A percentile compares a stretch with the other conserved stretches of the same genome.
Evolutionary conservation across 2,329 filamentous ascomycete species (phyloP).

Genomic region (Aspergillus novoparasiticus): DNA sequence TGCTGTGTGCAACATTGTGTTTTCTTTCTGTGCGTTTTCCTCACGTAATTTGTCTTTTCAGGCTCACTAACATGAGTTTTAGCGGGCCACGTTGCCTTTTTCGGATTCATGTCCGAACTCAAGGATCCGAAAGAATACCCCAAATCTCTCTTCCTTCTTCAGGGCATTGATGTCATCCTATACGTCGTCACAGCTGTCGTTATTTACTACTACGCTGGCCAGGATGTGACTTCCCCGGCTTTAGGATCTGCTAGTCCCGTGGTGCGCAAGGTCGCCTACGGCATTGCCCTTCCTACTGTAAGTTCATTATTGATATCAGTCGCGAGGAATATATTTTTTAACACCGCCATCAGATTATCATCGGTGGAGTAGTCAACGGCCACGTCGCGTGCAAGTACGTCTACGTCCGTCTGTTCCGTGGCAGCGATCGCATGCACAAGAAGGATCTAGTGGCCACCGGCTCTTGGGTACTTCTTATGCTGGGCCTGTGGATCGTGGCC

Average conservation of each 20-base stretch:
- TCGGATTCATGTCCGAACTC: constrained; percentile 65
- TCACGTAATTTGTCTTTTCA: constrained; percentile 40
- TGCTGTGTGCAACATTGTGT: constrained; percentile 66
- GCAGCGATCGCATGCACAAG: constrained; percentile 55
- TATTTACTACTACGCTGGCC: constrained; percentile 67
- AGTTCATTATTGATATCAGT: background rate
- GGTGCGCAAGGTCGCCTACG: constrained; percentile 65
- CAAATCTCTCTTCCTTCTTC: constrained; percentile 63
- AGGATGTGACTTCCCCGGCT: constrained; percentile 63
- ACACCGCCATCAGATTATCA: constrained; percentile 52
- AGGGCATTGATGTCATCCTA: constrained; percentile 58
- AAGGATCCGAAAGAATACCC: constrained; percentile 60
- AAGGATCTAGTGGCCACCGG: constrained; percentile 52
- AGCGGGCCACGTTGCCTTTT: constrained; percentile 66
- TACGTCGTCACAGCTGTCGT: constrained; percentile 68
- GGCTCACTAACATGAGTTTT: constrained; percentile 54
- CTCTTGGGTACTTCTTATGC: constrained; percentile 60
- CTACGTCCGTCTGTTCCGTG: constrained; percentile 63
- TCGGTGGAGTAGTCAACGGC: constrained; percentile 69
- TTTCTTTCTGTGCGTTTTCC: constrained; percentile 62
- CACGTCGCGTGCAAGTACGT: constrained; percentile 66
- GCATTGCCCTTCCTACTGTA: constrained; percentile 64
- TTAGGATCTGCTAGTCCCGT: constrained; percentile 60
- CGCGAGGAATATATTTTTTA: background rate
- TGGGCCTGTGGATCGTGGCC: constrained; percentile 59